Evolutionary conservation across 1,139 yeast genomes (phyloP).

Genomic region (Yamadazyma oceani): DNA sequence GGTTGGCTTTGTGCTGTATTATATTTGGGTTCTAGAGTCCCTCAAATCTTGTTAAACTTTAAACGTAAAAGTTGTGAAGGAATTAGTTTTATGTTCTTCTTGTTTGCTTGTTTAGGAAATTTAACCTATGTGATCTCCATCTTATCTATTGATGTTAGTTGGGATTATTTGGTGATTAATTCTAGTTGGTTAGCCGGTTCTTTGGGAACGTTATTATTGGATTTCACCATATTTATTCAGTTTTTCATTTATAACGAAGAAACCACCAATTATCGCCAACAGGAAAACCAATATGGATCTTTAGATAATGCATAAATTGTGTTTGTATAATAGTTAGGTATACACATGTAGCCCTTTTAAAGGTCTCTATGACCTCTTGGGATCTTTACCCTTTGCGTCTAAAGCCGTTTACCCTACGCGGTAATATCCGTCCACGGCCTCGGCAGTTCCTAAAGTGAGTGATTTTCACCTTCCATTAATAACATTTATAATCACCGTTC

Average conservation of each 20-base stretch:
- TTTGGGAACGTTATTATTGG: slow-evolving; percentile 81
- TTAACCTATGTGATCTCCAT: slow-evolving; percentile 86
- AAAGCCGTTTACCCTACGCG: too few species aligned
- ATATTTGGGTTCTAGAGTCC: slow-evolving; percentile 85
- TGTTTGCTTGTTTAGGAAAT: slow-evolving; percentile 92
- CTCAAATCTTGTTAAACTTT: slow-evolving; percentile 82
- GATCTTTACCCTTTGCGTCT: too few species aligned
- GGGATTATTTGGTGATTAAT: slow-evolving; percentile 71
- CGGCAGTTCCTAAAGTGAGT: too few species aligned
- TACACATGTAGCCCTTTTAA: too few species aligned
- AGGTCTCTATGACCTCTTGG: too few species aligned
- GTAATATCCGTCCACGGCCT: too few species aligned
- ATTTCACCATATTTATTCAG: slow-evolving; percentile 81
- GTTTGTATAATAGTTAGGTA: too few species aligned
- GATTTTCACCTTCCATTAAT: too few species aligned
- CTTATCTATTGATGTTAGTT: slow-evolving; percentile 69
- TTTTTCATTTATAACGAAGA: slow-evolving; percentile 72
- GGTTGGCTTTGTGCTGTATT: slow-evolving; percentile 90
- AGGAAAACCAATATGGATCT: slow-evolving; percentile 11
- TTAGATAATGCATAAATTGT: slow-evolving; percentile 4
- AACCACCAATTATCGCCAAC: slow-evolving; percentile 8
- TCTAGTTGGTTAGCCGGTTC: slow-evolving; percentile 94
- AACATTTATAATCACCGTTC: too few species aligned
- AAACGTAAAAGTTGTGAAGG: slow-evolving; percentile 91
- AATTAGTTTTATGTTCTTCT: slow-evolving; percentile 83